Evolutionary conservation across 352 stramenopile genomes (phyloP), one percentile per base, ranked within the genome.

Genomic region (Blastocystis sp.): DNA sequence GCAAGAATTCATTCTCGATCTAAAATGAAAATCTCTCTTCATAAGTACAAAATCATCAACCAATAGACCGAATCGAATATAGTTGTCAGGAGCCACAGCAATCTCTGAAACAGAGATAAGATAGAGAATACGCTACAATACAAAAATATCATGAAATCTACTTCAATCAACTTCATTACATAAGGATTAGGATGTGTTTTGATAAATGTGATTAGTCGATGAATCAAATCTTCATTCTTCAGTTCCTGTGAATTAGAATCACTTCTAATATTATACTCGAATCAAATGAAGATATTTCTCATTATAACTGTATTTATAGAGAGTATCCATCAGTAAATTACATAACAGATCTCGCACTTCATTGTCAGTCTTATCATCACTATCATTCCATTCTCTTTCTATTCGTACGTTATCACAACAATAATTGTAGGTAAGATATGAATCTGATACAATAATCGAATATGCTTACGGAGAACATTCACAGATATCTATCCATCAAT

Each of bases 291-390:
- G 4, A 46, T 75, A 75, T 19, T 75, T 75, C n/a, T 43, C n/a
- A 54, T 75, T 75, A 32, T 75, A 75, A 46, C 63, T 51, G 35
- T 75, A 75, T 24, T 75, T 75, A 32, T 43, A 24, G 5, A 75
- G 63, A 39, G 37, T 24, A 29, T 75, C 63, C 14, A 21, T 27
- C 12, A 75, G 29, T 9, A 75, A 42, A 6, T 24, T n/a, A 29
- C 63, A 75, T 4, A 75, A 32, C 21, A 75, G 35, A 42, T 75
- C 63, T 16, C 63, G 9, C 29, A 46, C 14, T 29, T 75, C 63
- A 1, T 21, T 24, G 19, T 43, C 63, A 0, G 63, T 75, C 0
- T 29, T 24, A 0, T 39, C 37, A 39, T 39, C 29, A 7, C 61
- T 71, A 71, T 32, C 0, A 39, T 4, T 71, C 21, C 24, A n/a